phyloP scores from a whole-genome alignment of 768 basidiomycete species.

The Butyriboletus loyo region DNA sequence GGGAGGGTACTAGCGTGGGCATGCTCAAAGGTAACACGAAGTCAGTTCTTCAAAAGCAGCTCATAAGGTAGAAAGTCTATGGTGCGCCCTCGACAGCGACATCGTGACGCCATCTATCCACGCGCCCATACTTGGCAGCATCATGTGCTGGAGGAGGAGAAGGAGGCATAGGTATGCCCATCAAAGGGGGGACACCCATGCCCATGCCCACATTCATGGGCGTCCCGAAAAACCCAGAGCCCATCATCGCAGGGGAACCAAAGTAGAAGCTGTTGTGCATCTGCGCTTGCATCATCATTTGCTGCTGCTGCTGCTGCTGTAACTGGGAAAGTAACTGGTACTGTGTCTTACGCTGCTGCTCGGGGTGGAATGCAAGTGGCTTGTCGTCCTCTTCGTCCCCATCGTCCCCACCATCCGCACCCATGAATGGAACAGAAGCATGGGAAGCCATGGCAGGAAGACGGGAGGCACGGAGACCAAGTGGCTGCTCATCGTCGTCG shows the following conservation, averaged over 20 bases:
- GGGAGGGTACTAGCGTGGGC: background rate
- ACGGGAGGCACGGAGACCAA: slow-evolving; percentile 65
- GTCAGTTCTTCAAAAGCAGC: slow-evolving; percentile 8
- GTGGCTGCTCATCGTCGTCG: slow-evolving; percentile 72
- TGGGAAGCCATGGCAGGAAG: slow-evolving; percentile 26
- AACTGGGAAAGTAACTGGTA: slow-evolving; percentile 39
- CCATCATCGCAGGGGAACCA: slow-evolving; percentile 62
- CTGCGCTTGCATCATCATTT: slow-evolving; percentile 75
- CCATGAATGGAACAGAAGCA: slow-evolving; percentile 25
- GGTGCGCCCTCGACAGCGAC: slow-evolving; percentile 68
- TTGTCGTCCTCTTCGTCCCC: slow-evolving; percentile 64
- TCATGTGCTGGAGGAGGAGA: slow-evolving; percentile 68
- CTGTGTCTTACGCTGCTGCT: slow-evolving; percentile 74
- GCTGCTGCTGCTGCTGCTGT: slow-evolving; percentile 49
- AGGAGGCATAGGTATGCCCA: slow-evolving; percentile 38
- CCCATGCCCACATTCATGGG: slow-evolving; percentile 48
- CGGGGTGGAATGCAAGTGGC: slow-evolving; percentile 71
- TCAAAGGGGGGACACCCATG: slow-evolving; percentile 45
- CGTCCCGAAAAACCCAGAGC: slow-evolving; percentile 64
- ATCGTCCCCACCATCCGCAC: slow-evolving; percentile 46
- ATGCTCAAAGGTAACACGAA: slow-evolving; percentile 6
- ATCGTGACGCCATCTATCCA: slow-evolving; percentile 80
- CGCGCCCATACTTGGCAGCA: slow-evolving; percentile 61
- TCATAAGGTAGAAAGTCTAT: slow-evolving; percentile 15
- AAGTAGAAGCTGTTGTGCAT: slow-evolving; percentile 76